Conservation (phyloP, 1,284 basidiomycete species). For the Lentinula novae-zelandiae region DNA sequence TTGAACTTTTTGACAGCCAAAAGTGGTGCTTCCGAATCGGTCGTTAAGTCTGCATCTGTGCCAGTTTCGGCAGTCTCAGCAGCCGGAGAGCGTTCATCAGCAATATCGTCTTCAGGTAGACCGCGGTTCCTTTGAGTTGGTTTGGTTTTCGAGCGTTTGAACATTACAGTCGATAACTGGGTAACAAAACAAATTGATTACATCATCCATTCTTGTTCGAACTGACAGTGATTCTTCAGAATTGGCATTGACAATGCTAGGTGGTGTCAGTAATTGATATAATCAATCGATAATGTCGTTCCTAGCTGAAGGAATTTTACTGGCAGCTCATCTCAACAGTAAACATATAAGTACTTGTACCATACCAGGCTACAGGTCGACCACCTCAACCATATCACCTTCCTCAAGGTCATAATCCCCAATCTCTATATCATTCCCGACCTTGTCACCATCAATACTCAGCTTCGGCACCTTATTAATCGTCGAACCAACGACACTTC, state of each 20-base stretch:
- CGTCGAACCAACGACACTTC: constrained; percentile 22
- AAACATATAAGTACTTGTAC: no score
- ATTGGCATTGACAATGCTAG: no score
- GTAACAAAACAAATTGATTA: not conserved
- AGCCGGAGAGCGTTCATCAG: constrained; percentile 41
- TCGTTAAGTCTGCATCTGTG: not conserved
- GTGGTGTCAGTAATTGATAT: no score
- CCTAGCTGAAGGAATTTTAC: no score
- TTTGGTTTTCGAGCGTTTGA: constrained; percentile 57
- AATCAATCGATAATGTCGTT: no score
- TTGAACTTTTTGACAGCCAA: constrained; percentile 62
- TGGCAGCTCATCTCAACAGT: not conserved
- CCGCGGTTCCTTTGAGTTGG: constrained; percentile 46
- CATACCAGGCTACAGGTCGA: constrained; percentile 41
- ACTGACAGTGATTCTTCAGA: not conserved
- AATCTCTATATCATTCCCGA: constrained; percentile 54
- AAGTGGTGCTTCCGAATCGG: constrained; percentile 44
- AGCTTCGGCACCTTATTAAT: constrained; percentile 41
- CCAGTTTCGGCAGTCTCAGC: constrained; percentile 21
- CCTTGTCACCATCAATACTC: constrained; percentile 65
- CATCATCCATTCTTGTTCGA: not conserved
- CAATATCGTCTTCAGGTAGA: constrained; percentile 29
- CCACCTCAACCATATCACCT: constrained; percentile 71
- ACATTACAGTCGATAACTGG: constrained; percentile 2
- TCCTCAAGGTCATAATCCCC: constrained; percentile 68